Evolutionary conservation across 352 stramenopile species (phyloP).

Genomic region (Globisporangium yorkense): DNA sequence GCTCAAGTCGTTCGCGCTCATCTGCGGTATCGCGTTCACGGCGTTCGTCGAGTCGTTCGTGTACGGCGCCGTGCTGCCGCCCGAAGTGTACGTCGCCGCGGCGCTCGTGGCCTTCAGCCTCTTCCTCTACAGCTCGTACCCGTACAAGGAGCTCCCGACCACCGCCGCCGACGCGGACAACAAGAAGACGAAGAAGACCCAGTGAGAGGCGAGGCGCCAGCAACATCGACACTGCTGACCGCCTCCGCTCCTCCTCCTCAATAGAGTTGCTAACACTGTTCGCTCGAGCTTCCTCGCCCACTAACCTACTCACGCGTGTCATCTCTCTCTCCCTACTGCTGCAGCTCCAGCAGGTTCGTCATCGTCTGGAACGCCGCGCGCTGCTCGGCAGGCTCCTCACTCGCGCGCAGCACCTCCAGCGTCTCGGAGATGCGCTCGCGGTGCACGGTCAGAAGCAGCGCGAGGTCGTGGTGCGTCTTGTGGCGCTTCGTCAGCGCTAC

Average conservation of each 20-base stretch:
- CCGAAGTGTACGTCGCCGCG: constrained; percentile 64
- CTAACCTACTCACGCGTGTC: neutral
- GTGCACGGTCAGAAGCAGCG: constrained; percentile 40
- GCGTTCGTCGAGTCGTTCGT: constrained; percentile 71
- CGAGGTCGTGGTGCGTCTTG: constrained; percentile 22
- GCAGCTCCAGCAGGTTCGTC: constrained; percentile 29
- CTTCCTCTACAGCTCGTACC: constrained; percentile 69
- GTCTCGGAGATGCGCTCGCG: constrained; percentile 35
- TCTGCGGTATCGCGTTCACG: constrained; percentile 86
- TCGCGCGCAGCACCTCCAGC: constrained; percentile 36
- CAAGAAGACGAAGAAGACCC: neutral
- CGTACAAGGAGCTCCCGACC: constrained; percentile 25
- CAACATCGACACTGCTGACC: too few species aligned
- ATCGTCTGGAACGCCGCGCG: constrained; percentile 48
- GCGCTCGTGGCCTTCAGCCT: constrained; percentile 62
- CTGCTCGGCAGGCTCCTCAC: constrained; percentile 59
- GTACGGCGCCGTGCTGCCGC: constrained; percentile 53
- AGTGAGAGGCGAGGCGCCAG: neutral
- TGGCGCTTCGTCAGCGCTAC: constrained; percentile 34
- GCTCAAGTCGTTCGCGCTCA: constrained; percentile 86
- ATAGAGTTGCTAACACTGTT: neutral
- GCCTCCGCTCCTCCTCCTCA: too few species aligned
- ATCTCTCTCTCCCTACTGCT: constrained; percentile 1
- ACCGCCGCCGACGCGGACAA: neutral
- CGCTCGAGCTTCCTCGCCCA: neutral